Conservation (phyloP, 306 rosid species). For the Chamaecrista fasciculata region DNA sequence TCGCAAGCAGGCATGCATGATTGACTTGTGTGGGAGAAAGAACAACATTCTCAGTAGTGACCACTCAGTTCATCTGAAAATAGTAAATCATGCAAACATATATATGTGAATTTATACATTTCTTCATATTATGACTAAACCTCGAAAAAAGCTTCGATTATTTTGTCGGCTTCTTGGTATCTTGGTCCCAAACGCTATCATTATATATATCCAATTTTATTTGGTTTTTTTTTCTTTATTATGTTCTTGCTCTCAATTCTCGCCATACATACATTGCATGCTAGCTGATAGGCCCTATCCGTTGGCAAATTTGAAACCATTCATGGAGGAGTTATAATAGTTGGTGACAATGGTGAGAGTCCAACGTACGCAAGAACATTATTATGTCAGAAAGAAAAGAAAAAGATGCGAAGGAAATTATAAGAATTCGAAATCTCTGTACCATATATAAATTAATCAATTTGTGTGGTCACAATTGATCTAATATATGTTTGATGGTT, state of each 20-base stretch:
- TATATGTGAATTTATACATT: too few species aligned
- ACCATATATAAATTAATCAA: too few species aligned
- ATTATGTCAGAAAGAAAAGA: too few species aligned
- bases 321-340: slow-evolving; percentile 25
- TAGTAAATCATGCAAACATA: slow-evolving; percentile 45
- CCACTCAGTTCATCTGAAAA: slow-evolving; percentile 35
- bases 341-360: slow-evolving; percentile 39
- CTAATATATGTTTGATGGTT: neutral
- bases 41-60: slow-evolving; percentile 22
- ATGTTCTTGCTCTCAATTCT: slow-evolving; percentile 46
- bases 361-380: slow-evolving; percentile 26
- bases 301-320: slow-evolving; percentile 31
- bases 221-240: too few species aligned
- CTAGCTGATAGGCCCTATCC: too few species aligned
- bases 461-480: slow-evolving; percentile 34
- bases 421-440: slow-evolving; percentile 4
- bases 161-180: slow-evolving; percentile 46
- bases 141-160: slow-evolving; percentile 37
- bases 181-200: slow-evolving; percentile 45
- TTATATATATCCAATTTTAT: too few species aligned
- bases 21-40: slow-evolving; percentile 47
- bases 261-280: too few species aligned
- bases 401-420: too few species aligned
- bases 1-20: slow-evolving; percentile 48
- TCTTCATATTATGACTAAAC: slow-evolving; percentile 29